These are phyloP conservation scores for Mycena leptocephala DNA, from an alignment of 768 basidiomycete genomes.

Conservation along the genomic window DNA sequence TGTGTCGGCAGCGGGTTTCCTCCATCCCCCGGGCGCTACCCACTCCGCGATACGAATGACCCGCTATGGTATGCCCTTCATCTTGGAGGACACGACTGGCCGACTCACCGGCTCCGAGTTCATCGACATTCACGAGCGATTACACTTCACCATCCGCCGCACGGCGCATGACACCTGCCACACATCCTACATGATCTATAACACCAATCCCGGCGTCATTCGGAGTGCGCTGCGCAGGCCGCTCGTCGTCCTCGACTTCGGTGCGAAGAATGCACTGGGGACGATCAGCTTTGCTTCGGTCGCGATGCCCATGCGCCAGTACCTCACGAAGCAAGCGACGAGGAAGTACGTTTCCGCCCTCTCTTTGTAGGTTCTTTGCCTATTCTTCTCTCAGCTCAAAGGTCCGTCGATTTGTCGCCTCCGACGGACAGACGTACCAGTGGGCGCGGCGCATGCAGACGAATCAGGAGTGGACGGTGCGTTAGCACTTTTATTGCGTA, in stretches of 20 bases:
- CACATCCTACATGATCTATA: conserved; percentile 70
- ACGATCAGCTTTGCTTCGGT: conserved; percentile 63
- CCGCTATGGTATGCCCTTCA: conserved; percentile 70
- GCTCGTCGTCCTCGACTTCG: conserved; percentile 68
- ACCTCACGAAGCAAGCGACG: conserved; percentile 59
- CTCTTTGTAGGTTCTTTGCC: neutral
- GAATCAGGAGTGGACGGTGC: conserved; percentile 78
- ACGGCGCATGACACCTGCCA: conserved; percentile 60
- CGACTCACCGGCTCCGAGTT: conserved; percentile 70
- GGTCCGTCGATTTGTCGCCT: conserved; percentile 69
- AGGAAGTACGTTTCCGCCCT: conserved; percentile 55
- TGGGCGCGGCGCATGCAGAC: conserved; percentile 68
- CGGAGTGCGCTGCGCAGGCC: conserved; percentile 50
- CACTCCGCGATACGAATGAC: conserved; percentile 44
- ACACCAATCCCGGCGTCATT: conserved; percentile 50
- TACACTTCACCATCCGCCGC: conserved; percentile 65
- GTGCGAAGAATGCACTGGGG: conserved; percentile 65
- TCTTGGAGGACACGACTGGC: conserved; percentile 78
- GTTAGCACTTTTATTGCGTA: conserved; percentile 38
- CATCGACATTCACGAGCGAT: conserved; percentile 76
- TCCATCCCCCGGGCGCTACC: neutral
- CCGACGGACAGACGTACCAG: conserved; percentile 73
- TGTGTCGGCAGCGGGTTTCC: neutral
- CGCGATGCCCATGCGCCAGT: conserved; percentile 65
- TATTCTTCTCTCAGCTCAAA: conserved; percentile 50